Base-by-base conservation (phyloP, 1,284 basidiomycete genomes). In the Cryptococcus sp. region DNA sequence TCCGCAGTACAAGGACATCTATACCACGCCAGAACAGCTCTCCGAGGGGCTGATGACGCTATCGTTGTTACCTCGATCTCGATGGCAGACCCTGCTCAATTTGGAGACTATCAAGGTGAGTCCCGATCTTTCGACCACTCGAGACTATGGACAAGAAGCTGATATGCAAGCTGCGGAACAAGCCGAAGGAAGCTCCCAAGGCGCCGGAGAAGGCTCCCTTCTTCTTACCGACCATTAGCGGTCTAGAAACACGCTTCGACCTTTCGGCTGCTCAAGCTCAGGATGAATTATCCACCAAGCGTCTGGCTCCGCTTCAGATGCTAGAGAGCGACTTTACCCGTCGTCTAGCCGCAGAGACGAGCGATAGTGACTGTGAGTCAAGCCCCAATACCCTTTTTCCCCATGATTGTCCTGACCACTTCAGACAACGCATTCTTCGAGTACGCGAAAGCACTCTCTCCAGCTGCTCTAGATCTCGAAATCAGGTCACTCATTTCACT, bases 81-180 rank as follows among this genome's bases (percentile, higher is more conserved):
- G 89, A 59, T 99, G 95, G 95, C 89, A 95, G 73, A 94, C 95
- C 0, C 75, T 99, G 19, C 79, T 99, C 50, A 97, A 97, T 66
- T 79, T 99, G 31, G 95, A 98, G 60, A 84, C 91, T 32, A 97
- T 98, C 62, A 87, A 90, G 73, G 86, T 85, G 62, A 52, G 79
- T 62, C 54, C 14, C 25, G 36, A 11, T 5, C 11, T 23, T 26
- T 40, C 21, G 21, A 31, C 23, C 10, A 26, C 18, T 3, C 43
- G 52, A 9, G 52, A 46, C 23, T 10, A 47, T n/a, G n/a, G n/a
- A n/a, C n/a, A n/a, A n/a, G n/a, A n/a, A n/a, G 42, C 55, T 52
- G 34, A 54, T 32, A 45, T 38, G 16, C 58, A 91, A n/a, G 84
- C 85, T 86, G 79, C 84, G 93, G 41, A 97, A 98, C 71, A 95